Percentiles rank a stretch among this genome's conserved stretches.
Conservation (phyloP, 2,329 filamentous ascomycete species). For the Penicillium sp. region DNA sequence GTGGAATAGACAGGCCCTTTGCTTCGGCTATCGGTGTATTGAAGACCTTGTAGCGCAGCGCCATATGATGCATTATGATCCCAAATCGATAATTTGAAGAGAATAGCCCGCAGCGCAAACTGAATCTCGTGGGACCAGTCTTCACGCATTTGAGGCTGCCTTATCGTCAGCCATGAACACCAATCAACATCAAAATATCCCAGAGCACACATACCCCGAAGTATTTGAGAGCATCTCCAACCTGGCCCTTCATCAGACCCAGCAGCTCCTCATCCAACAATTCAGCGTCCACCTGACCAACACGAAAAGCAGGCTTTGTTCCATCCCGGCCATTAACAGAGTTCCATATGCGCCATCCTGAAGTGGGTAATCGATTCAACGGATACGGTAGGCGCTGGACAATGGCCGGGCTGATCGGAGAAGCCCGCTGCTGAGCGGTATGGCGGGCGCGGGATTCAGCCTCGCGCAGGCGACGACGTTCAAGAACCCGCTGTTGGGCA, state of each 20-base stretch:
- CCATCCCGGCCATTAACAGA: constrained; percentile 72
- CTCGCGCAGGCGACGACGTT: constrained; percentile 76
- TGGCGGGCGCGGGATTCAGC: constrained; percentile 61
- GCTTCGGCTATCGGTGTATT: constrained; percentile 80
- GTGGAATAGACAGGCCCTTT: constrained; percentile 63
- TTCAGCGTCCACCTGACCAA: constrained; percentile 95
- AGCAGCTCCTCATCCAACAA: constrained; percentile 91
- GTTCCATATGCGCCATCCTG: constrained; percentile 63
- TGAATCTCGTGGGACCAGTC: constrained; percentile 87
- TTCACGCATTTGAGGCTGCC: constrained; percentile 67
- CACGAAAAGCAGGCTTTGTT: constrained; percentile 81
- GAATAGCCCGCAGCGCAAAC: constrained; percentile 70
- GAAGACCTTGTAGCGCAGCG: constrained; percentile 85
- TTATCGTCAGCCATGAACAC: background rate
- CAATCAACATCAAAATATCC: background rate
- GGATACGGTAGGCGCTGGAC: constrained; percentile 63
- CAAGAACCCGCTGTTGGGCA: constrained; percentile 82
- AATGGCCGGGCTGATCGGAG: constrained; percentile 54
- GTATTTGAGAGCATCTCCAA: constrained; percentile 84
- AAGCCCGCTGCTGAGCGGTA: constrained; percentile 45
- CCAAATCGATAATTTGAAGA: constrained; percentile 97
- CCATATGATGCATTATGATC: constrained; percentile 95
- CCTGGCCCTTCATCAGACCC: constrained; percentile 79
- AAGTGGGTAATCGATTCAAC: constrained; percentile 56
- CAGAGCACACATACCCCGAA: constrained; percentile 60